Conservation (phyloP, 129 eudicot species). For the Tagetes erecta region DNA sequence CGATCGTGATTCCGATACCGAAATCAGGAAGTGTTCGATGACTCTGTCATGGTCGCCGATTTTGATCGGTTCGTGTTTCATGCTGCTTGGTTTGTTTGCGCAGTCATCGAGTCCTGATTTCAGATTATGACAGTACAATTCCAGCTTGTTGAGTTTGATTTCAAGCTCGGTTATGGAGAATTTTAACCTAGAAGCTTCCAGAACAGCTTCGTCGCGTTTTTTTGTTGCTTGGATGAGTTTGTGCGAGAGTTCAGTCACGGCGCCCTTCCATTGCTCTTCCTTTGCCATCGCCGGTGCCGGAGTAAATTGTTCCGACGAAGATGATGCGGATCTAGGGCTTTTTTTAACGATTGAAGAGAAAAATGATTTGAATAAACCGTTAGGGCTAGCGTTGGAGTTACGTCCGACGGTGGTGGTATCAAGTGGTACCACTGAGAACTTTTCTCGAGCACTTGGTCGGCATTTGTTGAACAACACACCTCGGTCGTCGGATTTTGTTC, state of each 20-base stretch:
- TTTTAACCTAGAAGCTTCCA: slow-evolving; percentile 72
- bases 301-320: slow-evolving; percentile 36
- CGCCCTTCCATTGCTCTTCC: slow-evolving; percentile 85
- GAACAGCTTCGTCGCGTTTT: slow-evolving; percentile 72
- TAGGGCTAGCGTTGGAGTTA: slow-evolving; percentile 60
- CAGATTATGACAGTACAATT: slow-evolving; percentile 69
- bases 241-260: slow-evolving; percentile 73
- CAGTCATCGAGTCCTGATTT: slow-evolving; percentile 87
- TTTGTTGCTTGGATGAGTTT: slow-evolving; percentile 75
- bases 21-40: slow-evolving; percentile 65
- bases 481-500: slow-evolving; percentile 31
- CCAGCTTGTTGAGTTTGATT: slow-evolving; percentile 86
- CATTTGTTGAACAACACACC: slow-evolving; percentile 83
- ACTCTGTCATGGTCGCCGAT: slow-evolving; percentile 56
- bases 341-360: slow-evolving; percentile 53
- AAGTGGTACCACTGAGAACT: slow-evolving; percentile 69
- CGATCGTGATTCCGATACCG: slow-evolving; percentile 68
- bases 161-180: slow-evolving; percentile 78
- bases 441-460: slow-evolving; percentile 76
- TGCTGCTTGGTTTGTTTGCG: slow-evolving; percentile 13
- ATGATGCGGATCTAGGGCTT: slow-evolving; percentile 51
- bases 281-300: slow-evolving; percentile 26
- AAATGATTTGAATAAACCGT: slow-evolving; percentile 68
- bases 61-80: slow-evolving; percentile 37
- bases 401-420: slow-evolving; percentile 47